These are phyloP conservation scores for Agrocybe chaxingu DNA, from an alignment of 768 basidiomycete genomes.

Conservation along the genomic window DNA sequence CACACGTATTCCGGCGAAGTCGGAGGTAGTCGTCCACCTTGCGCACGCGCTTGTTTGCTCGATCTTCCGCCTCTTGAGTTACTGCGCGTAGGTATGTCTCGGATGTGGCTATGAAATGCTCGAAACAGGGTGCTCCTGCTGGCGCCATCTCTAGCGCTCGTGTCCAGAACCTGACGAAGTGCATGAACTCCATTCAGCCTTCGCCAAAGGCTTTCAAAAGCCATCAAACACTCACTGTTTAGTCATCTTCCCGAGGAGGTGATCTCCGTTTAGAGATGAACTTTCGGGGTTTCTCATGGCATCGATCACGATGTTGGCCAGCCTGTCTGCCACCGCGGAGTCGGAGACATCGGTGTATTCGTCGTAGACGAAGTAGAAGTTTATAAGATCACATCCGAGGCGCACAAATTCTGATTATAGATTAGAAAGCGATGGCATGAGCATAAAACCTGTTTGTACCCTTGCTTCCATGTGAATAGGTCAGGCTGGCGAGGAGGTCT, in stretches of 20 bases:
- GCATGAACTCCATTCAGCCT: not conserved
- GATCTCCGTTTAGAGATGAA: constrained; percentile 26
- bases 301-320: constrained; percentile 35
- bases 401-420: constrained; percentile 15
- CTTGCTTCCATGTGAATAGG: constrained; percentile 14
- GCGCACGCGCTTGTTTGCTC: constrained; percentile 31
- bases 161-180: constrained; percentile 18
- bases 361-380: constrained; percentile 48
- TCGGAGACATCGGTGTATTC: constrained; percentile 43
- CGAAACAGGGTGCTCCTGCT: constrained; percentile 16
- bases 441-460: not conserved
- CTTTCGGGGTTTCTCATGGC: constrained; percentile 33
- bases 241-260: constrained; percentile 31
- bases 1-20: constrained; percentile 53
- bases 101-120: constrained; percentile 32
- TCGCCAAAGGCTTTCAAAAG: not conserved
- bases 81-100: constrained; percentile 40
- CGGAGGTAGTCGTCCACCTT: constrained; percentile 51
- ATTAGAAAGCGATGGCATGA: not conserved
- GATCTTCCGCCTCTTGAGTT: constrained; percentile 40
- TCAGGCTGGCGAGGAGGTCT: constrained; percentile 17
- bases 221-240: constrained; percentile 27
- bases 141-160: constrained; percentile 9
- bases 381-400: constrained; percentile 43
- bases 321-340: constrained; percentile 22